Conservation (phyloP, 179 eudicot species). For the Camellia oleifera region DNA sequence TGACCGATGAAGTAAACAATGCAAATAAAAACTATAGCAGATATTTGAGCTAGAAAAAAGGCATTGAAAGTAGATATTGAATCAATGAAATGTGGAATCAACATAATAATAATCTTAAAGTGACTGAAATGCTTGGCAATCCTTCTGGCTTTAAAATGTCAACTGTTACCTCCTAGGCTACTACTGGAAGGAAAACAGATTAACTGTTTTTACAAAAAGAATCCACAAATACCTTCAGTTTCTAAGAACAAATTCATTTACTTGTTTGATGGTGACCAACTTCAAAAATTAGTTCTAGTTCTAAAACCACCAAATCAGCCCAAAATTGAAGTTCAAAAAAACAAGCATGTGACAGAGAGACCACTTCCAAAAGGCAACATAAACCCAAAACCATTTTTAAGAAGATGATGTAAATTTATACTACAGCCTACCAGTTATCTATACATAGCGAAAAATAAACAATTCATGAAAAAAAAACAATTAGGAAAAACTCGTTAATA, state of each 20-base stretch:
- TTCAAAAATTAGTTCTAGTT: background rate
- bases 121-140: background rate
- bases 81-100: background rate
- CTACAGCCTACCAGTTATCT: no score
- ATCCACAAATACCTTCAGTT: background rate
- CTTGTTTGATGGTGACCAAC: background rate
- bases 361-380: background rate
- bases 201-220: background rate
- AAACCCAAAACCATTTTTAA: background rate
- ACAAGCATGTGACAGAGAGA: background rate
- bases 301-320: background rate
- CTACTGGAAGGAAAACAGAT: background rate
- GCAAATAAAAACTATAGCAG: background rate
- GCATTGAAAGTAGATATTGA: background rate
- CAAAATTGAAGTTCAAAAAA: background rate
- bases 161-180: background rate
- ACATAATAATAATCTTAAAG: background rate
- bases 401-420: background rate
- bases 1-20: background rate
- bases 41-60: background rate
- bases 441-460: no score
- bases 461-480: no score
- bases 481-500: no score
- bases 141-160: background rate
- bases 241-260: background rate